Evolutionary conservation across 805 yeast species (phyloP).

Genomic region (Candida jianshihensis): DNA sequence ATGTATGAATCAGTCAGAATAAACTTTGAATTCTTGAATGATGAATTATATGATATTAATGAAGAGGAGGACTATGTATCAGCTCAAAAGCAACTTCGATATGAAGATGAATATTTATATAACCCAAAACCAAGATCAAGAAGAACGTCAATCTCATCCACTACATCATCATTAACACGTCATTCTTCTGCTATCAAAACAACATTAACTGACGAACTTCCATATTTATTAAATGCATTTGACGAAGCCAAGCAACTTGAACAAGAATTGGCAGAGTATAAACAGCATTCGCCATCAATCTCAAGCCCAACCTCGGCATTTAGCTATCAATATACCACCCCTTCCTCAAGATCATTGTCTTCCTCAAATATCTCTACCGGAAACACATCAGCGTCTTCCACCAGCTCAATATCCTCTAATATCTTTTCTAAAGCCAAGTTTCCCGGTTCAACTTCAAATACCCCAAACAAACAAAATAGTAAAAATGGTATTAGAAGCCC

Average conservation of each 20-base stretch:
- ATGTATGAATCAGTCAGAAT: slow-evolving; percentile 57
- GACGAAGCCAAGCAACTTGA: slow-evolving; percentile 54
- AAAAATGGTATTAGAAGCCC: slow-evolving; percentile 5
- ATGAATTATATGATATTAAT: slow-evolving; percentile 14
- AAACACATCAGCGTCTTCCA: not conserved
- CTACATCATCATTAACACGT: slow-evolving; percentile 26
- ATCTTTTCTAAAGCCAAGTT: slow-evolving; percentile 1
- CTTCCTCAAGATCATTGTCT: slow-evolving; percentile 3
- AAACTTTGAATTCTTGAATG: slow-evolving; percentile 25
- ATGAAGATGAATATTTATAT: not conserved
- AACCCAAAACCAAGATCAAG: slow-evolving; percentile 6
- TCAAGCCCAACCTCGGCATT: slow-evolving; percentile 2
- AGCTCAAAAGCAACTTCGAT: not conserved
- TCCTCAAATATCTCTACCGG: slow-evolving; percentile 2
- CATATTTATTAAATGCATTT: slow-evolving; percentile 60
- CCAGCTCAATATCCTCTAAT: not conserved
- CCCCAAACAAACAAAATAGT: not conserved
- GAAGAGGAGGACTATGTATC: not conserved
- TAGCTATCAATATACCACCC: not conserved
- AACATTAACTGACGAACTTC: slow-evolving; percentile 56
- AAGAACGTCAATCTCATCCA: slow-evolving; percentile 16
- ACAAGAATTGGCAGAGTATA: slow-evolving; percentile 33
- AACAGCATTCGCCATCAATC: slow-evolving; percentile 2
- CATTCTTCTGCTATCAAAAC: slow-evolving; percentile 39
- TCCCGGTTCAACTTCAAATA: slow-evolving; percentile 1